Percentiles rank a stretch among this genome's conserved stretches.
These are phyloP conservation scores for Canavalia ensiformis DNA, from an alignment of 306 rosid species.

Conservation along the genomic window DNA sequence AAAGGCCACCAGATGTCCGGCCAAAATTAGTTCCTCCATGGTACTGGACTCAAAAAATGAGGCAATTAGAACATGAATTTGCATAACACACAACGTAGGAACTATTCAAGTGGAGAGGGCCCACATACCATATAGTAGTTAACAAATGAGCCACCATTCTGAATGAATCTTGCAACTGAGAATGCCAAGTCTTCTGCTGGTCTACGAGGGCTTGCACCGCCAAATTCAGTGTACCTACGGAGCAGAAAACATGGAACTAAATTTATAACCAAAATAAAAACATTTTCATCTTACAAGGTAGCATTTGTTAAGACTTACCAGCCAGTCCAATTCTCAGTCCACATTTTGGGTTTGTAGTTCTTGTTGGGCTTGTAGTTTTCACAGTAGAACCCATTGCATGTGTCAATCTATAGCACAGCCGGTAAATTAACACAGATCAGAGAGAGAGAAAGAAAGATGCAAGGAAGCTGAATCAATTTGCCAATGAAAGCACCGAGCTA, in stretches of 20 bases:
- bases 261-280: neutral
- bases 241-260: constrained; percentile 18
- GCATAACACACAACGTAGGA: neutral
- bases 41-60: constrained; percentile 59
- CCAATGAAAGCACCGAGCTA: constrained; percentile 1
- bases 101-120: constrained; percentile 16
- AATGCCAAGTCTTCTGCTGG: constrained; percentile 95
- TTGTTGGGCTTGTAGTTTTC: constrained; percentile 84
- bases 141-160: constrained; percentile 85
- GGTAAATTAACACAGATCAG: constrained; percentile 31
- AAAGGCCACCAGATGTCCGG: constrained; percentile 84
- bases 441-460: neutral
- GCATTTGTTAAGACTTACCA: constrained; percentile 68
- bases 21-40: constrained; percentile 99
- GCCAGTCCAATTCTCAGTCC: constrained; percentile 99
- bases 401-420: constrained; percentile 67
- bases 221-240: constrained; percentile 91
- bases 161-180: constrained; percentile 89
- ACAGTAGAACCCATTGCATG: constrained; percentile 93
- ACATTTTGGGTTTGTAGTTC: constrained; percentile 77
- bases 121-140: constrained; percentile 88
- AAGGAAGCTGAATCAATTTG: constrained; percentile 14
- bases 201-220: constrained; percentile 78
- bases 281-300: neutral
- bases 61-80: constrained; percentile 25